Conservation (phyloP, 208 protist species). For the Porcisia deanei region DNA sequence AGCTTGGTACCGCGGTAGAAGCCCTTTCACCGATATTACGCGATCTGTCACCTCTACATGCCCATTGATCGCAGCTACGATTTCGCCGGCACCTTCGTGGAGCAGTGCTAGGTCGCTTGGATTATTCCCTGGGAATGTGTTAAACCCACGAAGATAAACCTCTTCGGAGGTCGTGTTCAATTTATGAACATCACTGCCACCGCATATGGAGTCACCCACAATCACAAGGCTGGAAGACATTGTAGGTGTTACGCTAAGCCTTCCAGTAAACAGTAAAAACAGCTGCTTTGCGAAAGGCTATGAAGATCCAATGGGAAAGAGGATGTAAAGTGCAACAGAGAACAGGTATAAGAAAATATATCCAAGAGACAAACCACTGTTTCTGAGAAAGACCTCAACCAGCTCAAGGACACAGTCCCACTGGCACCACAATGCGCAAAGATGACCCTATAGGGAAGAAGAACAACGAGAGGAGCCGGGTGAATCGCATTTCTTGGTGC, state of each 20-base stretch:
- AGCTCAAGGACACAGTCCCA: not conserved
- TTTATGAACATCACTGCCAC: constrained; percentile 40
- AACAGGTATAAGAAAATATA: not conserved
- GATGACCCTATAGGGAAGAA: not conserved
- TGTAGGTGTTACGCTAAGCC: not conserved
- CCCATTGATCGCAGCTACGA: constrained; percentile 83
- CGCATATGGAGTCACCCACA: constrained; percentile 84
- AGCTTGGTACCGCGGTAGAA: constrained; percentile 84
- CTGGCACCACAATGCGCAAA: not conserved
- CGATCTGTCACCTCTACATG: constrained; percentile 81
- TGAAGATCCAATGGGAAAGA: not conserved
- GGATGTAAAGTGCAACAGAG: not conserved
- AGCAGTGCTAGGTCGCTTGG: constrained; percentile 49
- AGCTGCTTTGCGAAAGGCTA: not conserved
- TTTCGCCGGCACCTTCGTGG: constrained; percentile 75
- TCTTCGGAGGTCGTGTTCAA: constrained; percentile 35
- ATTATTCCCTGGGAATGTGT: constrained; percentile 64
- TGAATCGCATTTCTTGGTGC: not conserved
- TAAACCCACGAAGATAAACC: constrained; percentile 80
- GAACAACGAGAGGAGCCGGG: not conserved
- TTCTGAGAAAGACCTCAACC: no score
- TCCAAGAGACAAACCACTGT: not conserved
- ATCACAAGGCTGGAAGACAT: constrained; percentile 47
- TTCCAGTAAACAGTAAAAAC: not conserved
- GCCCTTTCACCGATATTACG: constrained; percentile 84